Evolutionary conservation across 23 red algal genomes (phyloP).

Genomic region (Gracilaria gracilis): DNA sequence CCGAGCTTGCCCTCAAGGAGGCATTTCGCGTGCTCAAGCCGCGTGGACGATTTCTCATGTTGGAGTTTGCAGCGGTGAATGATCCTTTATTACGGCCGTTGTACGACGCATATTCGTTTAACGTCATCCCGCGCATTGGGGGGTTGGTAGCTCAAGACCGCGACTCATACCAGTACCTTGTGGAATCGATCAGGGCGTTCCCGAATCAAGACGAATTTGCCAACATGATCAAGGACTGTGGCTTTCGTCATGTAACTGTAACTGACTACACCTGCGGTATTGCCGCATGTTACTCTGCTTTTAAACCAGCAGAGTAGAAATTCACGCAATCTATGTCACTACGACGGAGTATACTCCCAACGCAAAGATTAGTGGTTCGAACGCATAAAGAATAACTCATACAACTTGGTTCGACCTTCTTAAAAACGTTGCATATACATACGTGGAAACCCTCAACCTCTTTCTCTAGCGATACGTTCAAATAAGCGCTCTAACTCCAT

Average conservation of each 20-base stretch:
- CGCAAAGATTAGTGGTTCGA: too few species aligned
- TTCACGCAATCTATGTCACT: neutral
- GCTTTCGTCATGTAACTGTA: conserved; percentile 69
- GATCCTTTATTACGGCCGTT: conserved; percentile 39
- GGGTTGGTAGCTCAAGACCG: conserved; percentile 72
- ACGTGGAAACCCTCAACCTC: neutral
- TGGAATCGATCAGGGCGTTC: conserved; percentile 95
- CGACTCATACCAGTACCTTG: conserved; percentile 87
- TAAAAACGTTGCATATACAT: too few species aligned
- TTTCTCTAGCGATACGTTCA: conserved; percentile 4
- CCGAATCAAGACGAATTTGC: conserved; percentile 77
- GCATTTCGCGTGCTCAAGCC: conserved; percentile 88
- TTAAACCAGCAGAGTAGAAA: conserved; percentile 17
- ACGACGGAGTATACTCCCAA: too few species aligned
- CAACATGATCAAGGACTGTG: conserved; percentile 74
- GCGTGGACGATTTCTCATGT: conserved; percentile 95
- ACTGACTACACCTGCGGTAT: conserved; percentile 80
- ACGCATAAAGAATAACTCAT: neutral
- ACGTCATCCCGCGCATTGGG: conserved; percentile 85
- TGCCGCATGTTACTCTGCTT: conserved; percentile 83
- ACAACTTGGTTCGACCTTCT: neutral
- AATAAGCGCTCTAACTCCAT: neutral
- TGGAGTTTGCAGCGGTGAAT: conserved; percentile 88
- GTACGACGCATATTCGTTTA: conserved; percentile 94
- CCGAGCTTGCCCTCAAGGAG: conserved; percentile 74